These are phyloP conservation scores for Macrotyloma uniflorum DNA, from an alignment of 306 rosid genomes.

Conservation along the genomic window DNA sequence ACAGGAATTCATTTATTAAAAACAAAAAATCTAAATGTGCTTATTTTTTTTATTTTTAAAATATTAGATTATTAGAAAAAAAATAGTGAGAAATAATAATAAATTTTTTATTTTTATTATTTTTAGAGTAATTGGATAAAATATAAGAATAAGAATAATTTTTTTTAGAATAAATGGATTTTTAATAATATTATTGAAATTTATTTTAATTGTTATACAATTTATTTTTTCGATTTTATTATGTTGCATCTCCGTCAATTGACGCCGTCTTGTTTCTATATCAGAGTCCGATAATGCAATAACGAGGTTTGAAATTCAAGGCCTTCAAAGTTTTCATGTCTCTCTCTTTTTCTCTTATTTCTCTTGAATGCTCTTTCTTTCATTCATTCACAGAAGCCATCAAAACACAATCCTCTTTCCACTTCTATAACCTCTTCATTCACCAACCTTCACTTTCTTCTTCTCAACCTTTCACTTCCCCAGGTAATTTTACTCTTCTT, in stretches of 20 bases:
- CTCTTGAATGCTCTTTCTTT: conserved; percentile 54
- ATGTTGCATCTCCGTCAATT: not conserved
- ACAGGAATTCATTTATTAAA: no score
- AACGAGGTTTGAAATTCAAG: conserved; percentile 47
- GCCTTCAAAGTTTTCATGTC: conserved; percentile 19
- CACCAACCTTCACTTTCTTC: not conserved
- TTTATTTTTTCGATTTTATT: no score
- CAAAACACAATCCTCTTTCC: conserved; percentile 24
- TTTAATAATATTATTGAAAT: no score
- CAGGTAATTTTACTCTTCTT: not conserved
- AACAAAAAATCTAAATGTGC: no score
- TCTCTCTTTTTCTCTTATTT: conserved; percentile 13
- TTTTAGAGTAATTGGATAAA: no score
- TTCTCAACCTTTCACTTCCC: conserved; percentile 12
- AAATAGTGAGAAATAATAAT: no score
- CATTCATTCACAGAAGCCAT: conserved; percentile 45
- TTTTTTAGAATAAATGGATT: no score
- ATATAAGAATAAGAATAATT: no score
- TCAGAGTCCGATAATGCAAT: conserved; percentile 26
- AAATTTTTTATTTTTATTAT: no score
- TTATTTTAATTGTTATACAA: no score
- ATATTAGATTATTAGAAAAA: no score
- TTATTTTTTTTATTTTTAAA: no score
- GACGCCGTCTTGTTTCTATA: conserved; percentile 38
- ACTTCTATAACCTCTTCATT: conserved; percentile 39